Conservation (phyloP, 2,329 filamentous ascomycete species). For the Ascochyta koolunga region DNA sequence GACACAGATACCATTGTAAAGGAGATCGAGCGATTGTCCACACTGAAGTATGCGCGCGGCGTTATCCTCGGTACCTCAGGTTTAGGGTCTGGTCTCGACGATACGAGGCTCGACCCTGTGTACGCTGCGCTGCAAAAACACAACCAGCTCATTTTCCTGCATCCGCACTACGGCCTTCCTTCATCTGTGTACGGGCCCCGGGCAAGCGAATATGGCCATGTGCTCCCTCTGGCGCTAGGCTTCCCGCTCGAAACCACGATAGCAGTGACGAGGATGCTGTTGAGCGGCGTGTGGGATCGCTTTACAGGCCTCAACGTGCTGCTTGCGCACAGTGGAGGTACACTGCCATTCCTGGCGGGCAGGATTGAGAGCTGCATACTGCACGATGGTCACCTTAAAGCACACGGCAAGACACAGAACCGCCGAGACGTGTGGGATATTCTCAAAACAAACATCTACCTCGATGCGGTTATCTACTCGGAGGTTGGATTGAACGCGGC, state of each 20-base stretch:
- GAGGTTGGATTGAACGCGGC: slow-evolving; percentile 75
- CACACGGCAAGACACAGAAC: slow-evolving; percentile 64
- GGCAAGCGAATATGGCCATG: slow-evolving; percentile 79
- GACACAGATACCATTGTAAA: slow-evolving; percentile 64
- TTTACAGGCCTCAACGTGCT: slow-evolving; percentile 74
- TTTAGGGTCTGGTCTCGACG: slow-evolving; percentile 79
- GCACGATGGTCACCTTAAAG: slow-evolving; percentile 78
- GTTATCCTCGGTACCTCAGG: slow-evolving; percentile 88
- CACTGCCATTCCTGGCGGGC: slow-evolving; percentile 85
- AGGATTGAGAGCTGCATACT: slow-evolving; percentile 85
- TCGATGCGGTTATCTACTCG: slow-evolving; percentile 86
- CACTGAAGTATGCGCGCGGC: slow-evolving; percentile 74
- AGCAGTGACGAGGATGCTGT: slow-evolving; percentile 82
- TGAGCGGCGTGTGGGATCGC: slow-evolving; percentile 83
- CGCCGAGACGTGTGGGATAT: slow-evolving; percentile 68
- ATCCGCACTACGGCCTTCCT: slow-evolving; percentile 90
- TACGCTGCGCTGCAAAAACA: slow-evolving; percentile 71
- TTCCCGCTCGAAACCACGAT: slow-evolving; percentile 95
- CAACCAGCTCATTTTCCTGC: slow-evolving; percentile 75
- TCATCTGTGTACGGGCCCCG: slow-evolving; percentile 78
- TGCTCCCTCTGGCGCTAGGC: slow-evolving; percentile 81
- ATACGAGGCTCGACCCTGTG: slow-evolving; percentile 73
- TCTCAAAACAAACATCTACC: slow-evolving; percentile 76
- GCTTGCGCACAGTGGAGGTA: slow-evolving; percentile 86
- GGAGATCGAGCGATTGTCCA: slow-evolving; percentile 68